These are phyloP conservation scores for Meyerozyma elateridarum DNA, from an alignment of 1,139 yeast species.

Conservation along the genomic window DNA sequence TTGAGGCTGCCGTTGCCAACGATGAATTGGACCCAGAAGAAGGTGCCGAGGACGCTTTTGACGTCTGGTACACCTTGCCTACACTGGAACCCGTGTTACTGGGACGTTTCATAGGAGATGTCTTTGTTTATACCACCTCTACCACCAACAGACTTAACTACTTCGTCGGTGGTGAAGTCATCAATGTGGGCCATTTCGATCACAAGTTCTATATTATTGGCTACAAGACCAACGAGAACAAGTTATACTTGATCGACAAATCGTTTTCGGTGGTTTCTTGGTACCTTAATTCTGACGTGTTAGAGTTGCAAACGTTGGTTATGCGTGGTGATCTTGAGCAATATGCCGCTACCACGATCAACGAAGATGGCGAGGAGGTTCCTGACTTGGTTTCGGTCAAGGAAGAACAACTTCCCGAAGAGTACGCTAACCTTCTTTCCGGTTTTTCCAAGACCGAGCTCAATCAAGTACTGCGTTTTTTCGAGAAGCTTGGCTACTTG, in stretches of 20 bases:
- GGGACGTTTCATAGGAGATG: constrained; percentile 97
- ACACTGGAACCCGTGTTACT: constrained; percentile 70
- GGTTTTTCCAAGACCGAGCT: constrained; percentile 65
- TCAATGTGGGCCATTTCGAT: constrained; percentile 91
- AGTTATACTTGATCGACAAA: constrained; percentile 86
- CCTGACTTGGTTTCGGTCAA: constrained; percentile 56
- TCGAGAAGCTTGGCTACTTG: constrained; percentile 86
- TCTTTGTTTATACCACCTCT: constrained; percentile 81
- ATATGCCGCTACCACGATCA: constrained; percentile 28
- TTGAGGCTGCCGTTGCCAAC: constrained; percentile 56
- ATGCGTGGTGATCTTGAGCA: constrained; percentile 82
- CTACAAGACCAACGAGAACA: constrained; percentile 84
- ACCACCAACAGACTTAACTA: constrained; percentile 84
- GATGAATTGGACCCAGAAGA: constrained; percentile 70
- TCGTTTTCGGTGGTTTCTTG: constrained; percentile 81
- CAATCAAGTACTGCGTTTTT: constrained; percentile 81
- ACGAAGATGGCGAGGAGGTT: constrained; percentile 36
- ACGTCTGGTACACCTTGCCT: constrained; percentile 74
- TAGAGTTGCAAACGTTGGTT: constrained; percentile 93
- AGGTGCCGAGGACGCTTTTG: constrained; percentile 84
- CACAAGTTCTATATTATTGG: constrained; percentile 84
- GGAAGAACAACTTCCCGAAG: constrained; percentile 57
- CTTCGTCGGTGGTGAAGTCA: constrained; percentile 89
- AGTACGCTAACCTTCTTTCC: constrained; percentile 34
- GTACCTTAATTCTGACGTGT: constrained; percentile 74